Evolutionary conservation across 2,329 filamentous ascomycete species (phyloP).

Genomic region (Pyrenophora graminea): DNA sequence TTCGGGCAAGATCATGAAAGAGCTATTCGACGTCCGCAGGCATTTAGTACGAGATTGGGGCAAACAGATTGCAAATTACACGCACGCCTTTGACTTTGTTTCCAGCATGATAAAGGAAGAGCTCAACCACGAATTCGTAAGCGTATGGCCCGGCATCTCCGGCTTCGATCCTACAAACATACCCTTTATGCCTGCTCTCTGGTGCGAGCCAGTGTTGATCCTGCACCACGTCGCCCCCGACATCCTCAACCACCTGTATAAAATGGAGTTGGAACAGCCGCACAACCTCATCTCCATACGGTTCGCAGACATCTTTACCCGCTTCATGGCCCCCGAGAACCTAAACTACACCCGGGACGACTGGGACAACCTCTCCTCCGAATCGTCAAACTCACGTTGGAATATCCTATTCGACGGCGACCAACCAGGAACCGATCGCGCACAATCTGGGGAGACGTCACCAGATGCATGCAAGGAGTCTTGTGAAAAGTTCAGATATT

Average conservation of each 20-base stretch:
- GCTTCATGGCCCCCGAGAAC: conserved; percentile 36
- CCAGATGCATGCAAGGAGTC: conserved; percentile 36
- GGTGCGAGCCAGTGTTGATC: conserved; percentile 40
- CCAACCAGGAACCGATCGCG: conserved; percentile 20
- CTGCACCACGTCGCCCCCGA: conserved; percentile 53
- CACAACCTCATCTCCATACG: conserved; percentile 25
- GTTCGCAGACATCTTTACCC: conserved; percentile 35
- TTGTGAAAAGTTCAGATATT: conserved; percentile 34
- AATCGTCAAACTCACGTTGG: conserved; percentile 35
- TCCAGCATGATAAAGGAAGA: conserved; percentile 52
- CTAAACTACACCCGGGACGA: conserved; percentile 30
- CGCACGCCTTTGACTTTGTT: conserved; percentile 58
- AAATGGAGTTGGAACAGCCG: conserved; percentile 49
- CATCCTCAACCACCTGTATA: conserved; percentile 51
- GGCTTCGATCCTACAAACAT: conserved; percentile 37
- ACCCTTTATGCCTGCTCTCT: conserved; percentile 53
- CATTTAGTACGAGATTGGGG: conserved; percentile 51
- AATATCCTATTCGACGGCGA: conserved; percentile 38
- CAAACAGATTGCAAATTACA: conserved; percentile 52
- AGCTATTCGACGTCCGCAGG: conserved; percentile 47
- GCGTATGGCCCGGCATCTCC: conserved; percentile 51
- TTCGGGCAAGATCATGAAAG: conserved; percentile 55
- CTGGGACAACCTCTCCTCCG: conserved; percentile 42
- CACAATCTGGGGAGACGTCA: conserved; percentile 28
- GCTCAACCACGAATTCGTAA: conserved; percentile 51